Evolutionary conservation across 371 early-diverging fungal genomes (phyloP), one percentile per base, ranked within the genome.

Genomic region (Mycotypha africana): DNA sequence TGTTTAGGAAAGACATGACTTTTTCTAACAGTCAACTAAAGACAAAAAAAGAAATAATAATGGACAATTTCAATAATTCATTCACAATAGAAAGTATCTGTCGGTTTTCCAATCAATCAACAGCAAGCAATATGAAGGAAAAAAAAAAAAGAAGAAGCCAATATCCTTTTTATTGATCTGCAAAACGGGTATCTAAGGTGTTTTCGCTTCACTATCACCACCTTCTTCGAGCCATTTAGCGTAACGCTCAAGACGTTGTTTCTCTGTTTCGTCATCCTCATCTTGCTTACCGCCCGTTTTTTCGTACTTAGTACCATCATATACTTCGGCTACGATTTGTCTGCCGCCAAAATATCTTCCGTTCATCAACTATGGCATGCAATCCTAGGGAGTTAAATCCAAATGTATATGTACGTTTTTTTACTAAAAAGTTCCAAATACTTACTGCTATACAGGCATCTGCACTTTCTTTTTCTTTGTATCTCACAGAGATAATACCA

Each of bases 281-380:
- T 86, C 76, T 20, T 60, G 51, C 12, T 66, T 54, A 41, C 53
- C 51, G 16, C 74, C 70, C 34, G 75, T 59, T 57, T 70, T 70
- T 65, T 82, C 56, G 52, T 81, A 78, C 62, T 70, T 74, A 1
- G 74, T 67, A 0, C 95, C 95, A 58, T 91, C 88, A 53, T 77
- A 88, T 16, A 92, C 70, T 20, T 79, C 78, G 8, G 95, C 93
- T n/a, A 66, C 70, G 22, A 97, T 79, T 42, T 81, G 78, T 19
- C 83, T 76, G 1, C 93, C 93, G 26, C 82, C 91, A 81, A 95
- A 95, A 61, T 78, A 94, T 4, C 97, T 80, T 7, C 90, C 89
- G 44, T 93, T 83, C 92, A 95, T 93, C 52, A 82, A 56, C 84
- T 91, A 63, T n/a, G 15, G 35, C 14, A 45, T 38, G 11, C 17